Conservation (phyloP, 2,329 filamentous ascomycete species). For the Cladosporium sp. region DNA sequence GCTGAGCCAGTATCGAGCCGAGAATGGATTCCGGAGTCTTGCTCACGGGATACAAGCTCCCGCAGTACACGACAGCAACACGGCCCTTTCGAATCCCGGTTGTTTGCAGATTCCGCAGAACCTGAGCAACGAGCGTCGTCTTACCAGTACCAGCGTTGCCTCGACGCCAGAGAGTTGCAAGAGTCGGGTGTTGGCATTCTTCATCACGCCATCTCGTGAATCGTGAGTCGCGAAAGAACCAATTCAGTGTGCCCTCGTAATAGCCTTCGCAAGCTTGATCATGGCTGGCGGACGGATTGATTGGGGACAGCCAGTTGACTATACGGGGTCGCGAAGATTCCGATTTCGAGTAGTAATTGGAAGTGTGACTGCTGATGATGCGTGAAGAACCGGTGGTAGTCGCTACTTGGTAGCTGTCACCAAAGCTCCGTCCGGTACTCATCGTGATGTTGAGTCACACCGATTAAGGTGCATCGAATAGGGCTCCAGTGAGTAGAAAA, state of each 20-base stretch:
- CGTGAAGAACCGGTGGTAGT: no score
- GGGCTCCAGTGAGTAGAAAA: no score
- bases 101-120: background rate
- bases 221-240: background rate
- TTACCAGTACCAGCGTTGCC: background rate
- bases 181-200: background rate
- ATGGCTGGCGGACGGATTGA: background rate
- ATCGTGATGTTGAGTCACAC: no score
- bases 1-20: background rate
- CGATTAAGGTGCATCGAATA: no score
- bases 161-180: background rate
- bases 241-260: background rate
- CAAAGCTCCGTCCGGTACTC: no score
- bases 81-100: background rate
- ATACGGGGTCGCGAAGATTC: background rate
- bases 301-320: background rate
- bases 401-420: no score
- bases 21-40: background rate
- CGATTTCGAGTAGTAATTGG: no score
- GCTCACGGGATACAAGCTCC: background rate
- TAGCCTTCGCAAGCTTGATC: background rate
- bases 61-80: background rate
- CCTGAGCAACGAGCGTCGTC: background rate
- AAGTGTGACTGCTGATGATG: no score
- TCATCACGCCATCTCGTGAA: background rate